phyloP scores from a whole-genome alignment of 441 rosid species.

The Croton laevigatus region DNA sequence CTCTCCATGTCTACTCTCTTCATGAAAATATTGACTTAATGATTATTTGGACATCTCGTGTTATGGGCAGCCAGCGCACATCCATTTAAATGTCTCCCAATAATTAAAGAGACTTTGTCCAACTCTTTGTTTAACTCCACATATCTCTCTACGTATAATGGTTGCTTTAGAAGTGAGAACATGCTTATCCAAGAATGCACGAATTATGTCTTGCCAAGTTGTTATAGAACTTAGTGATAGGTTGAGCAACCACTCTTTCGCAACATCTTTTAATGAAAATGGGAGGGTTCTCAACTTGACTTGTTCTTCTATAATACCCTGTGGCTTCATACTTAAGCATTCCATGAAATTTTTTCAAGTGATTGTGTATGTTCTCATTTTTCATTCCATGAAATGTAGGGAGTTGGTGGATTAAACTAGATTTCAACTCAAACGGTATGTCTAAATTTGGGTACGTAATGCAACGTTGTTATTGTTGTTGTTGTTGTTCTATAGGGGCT shows the following conservation, averaged over 20 bases:
- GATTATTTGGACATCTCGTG: background rate
- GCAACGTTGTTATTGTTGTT: background rate
- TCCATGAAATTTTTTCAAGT: background rate
- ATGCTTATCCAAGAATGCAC: background rate
- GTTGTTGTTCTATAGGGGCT: background rate
- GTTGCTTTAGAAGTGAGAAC: background rate
- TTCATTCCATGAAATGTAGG: background rate
- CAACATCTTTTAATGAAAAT: background rate
- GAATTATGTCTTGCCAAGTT: background rate
- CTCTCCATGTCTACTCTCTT: background rate
- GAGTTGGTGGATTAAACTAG: background rate
- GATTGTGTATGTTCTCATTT: slow-evolving; percentile 15
- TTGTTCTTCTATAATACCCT: background rate
- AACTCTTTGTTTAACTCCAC: background rate
- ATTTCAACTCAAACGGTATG: background rate
- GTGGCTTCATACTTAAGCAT: background rate
- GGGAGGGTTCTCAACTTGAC: background rate
- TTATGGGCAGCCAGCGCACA: background rate
- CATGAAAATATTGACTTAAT: background rate
- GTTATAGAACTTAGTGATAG: background rate
- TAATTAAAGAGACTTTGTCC: background rate
- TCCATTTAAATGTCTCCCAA: background rate
- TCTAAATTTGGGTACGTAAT: background rate
- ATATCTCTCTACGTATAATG: background rate
- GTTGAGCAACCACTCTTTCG: background rate